Percentiles rank a stretch among this genome's conserved stretches.
These are phyloP conservation scores for Torulaspora globosa DNA, from an alignment of 1,139 yeast genomes.

Conservation along the genomic window DNA sequence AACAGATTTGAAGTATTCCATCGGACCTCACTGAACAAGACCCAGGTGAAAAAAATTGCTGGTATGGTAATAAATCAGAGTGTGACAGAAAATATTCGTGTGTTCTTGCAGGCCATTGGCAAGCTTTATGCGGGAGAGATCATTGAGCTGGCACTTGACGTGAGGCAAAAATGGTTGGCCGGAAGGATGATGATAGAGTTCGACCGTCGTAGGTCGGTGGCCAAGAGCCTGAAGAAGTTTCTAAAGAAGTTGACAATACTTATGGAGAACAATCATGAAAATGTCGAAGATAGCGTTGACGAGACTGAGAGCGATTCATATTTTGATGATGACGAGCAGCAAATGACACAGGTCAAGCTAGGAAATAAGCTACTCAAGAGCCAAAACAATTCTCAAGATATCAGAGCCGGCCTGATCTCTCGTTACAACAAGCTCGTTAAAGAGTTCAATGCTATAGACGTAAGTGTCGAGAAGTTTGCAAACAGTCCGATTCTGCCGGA, in stretches of 20 bases:
- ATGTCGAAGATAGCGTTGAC: conserved; percentile 28
- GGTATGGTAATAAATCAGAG: conserved; percentile 76
- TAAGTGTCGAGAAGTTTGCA: conserved; percentile 41
- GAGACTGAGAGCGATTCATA: conserved; percentile 33
- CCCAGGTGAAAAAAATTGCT: conserved; percentile 77
- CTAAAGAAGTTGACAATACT: conserved; percentile 29
- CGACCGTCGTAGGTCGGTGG: conserved; percentile 35
- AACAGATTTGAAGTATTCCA: conserved; percentile 83
- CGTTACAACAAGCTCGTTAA: conserved; percentile 32
- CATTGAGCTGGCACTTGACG: conserved; percentile 72
- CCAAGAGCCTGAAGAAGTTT: conserved; percentile 33
- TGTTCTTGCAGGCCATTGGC: conserved; percentile 79
- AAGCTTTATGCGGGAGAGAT: conserved; percentile 87
- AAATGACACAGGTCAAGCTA: conserved; percentile 19
- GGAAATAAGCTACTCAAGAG: conserved; percentile 29
- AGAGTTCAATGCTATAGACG: conserved; percentile 31
- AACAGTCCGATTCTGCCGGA: conserved; percentile 71
- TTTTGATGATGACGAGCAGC: conserved; percentile 32
- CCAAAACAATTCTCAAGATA: conserved; percentile 26
- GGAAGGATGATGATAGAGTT: conserved; percentile 37
- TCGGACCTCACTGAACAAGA: conserved; percentile 73
- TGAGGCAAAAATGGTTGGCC: conserved; percentile 53
- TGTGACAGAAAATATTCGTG: conserved; percentile 77
- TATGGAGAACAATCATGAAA: conserved; percentile 21
- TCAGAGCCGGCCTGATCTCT: conserved; percentile 26